Evolutionary conservation across 2,329 filamentous ascomycete species (phyloP), one percentile per base, ranked within the genome.

Genomic region (Pseudodiploospora longispora): DNA sequence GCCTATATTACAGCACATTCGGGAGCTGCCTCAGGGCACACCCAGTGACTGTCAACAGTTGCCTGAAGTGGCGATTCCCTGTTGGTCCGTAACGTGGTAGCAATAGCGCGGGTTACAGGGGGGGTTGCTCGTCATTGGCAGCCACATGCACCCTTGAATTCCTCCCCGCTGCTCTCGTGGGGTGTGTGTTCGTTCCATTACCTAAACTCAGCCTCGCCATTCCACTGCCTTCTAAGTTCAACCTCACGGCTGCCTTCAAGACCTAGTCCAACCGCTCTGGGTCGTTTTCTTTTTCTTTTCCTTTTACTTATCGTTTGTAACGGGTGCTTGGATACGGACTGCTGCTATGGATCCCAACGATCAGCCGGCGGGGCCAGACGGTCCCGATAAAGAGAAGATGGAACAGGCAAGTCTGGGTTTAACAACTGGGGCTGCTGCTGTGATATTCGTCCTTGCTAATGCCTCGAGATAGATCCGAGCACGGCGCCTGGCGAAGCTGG

Each of bases 381-480:
- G 72, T 47, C 75, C 75, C 27, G 74, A 78, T 54, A 70, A 72
- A 56, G 73, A 77, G 58, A 76, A 74, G 58, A 78, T 78, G 74
- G 74, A 76, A 48, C 70, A 76, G 69, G 74, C 70, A 59, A 56
- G 61, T 49, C 19, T 42, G 30, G 9, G 36, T 37, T 34, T 44
- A 36, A 43, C 33, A 10, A 10, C 10, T 34, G 28, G 7, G 39
- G 38, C 46, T 35, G n/a, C 19, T 47, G 30, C 47, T 50, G 49
- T 49, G 48, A 52, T 42, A 41, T 30, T 32, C 30, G 9, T 35
- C 10, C 34, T 30, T 47, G 36, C 44, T 54, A 50, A 41, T 50
- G 27, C 45, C 44, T 40, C 35, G 31, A 8, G 5, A 6, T 38
- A 72, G 69, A 76, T 76, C 49, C 69, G 72, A 41, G 65, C 66